Base-by-base conservation (phyloP, 441 rosid genomes). In the Theobroma grandiflorum region DNA sequence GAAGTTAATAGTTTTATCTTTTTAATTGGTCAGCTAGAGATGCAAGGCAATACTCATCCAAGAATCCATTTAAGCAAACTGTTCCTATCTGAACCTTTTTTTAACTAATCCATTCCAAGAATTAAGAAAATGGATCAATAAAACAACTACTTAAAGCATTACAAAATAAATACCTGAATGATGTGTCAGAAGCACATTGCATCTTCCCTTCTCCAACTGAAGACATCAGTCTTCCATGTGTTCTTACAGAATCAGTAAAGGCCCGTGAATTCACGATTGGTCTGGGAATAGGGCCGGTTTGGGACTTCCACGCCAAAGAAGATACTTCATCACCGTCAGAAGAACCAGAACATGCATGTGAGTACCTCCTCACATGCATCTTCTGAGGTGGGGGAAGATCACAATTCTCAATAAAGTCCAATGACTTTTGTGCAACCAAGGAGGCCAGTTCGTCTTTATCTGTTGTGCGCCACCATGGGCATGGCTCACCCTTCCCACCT, bases 401-500 rank as follows among this genome's bases (percentile, higher is more conserved):
- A 81, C 97, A 95, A 77, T 97, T 97, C 81, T 87, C 95, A 31
- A 97, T 82, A 79, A 82, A 92, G 81, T 90, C 90, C 0, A 87
- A 87, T 31, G 99, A 95, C 83, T 85, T 94, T 73, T 90, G 94
- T 20, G 99, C 97, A 87, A 97, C 95, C 81, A 95, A 88, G 50
- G 93, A 91, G 71, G 99, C 95, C 84, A 95, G 78, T 58, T 97
- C 94, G 65, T 92, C 95, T 85, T 85, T 92, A 82, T 94, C 99
- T 1, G 98, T 88, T 5, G 88, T 81, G 66, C 94, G 89, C 98
- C 99, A 94, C 99, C 99, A 97, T 2, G 98, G 98, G 98, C 99
- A 97, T 2, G 98, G 98, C 45, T 84, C 96, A 78, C 80, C 80
- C 89, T 89, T 93, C 78, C 82, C 96, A 72, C 83, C 74, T 6